phyloP scores from a whole-genome alignment of 2,329 filamentous ascomycete genomes.

The Fusarium proliferatum region DNA sequence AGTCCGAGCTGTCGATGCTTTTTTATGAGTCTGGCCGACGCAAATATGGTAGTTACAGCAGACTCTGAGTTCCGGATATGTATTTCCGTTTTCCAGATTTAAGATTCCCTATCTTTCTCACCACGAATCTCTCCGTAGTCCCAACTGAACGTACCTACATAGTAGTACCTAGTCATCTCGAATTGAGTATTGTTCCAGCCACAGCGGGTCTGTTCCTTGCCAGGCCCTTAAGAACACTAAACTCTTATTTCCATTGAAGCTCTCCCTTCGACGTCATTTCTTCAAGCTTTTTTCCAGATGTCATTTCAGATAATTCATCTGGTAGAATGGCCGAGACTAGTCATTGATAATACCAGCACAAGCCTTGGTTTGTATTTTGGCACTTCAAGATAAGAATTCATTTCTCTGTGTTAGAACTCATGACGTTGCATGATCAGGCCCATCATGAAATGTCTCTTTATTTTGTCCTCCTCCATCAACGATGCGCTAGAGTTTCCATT shows the following conservation, averaged over 20 bases:
- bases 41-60: background rate
- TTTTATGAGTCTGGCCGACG: background rate
- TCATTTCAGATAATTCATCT: background rate
- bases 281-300: background rate
- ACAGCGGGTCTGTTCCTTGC: conserved; percentile 2
- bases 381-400: background rate
- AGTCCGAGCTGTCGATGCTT: background rate
- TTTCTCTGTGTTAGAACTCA: background rate
- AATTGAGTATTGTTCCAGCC: conserved; percentile 16
- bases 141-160: background rate
- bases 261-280: conserved; percentile 22
- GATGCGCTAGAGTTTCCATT: conserved; percentile 23
- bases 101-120: background rate
- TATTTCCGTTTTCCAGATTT: too few relatives aligned
- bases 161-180: background rate
- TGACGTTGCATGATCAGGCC: background rate
- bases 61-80: too few relatives aligned
- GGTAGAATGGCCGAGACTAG: background rate
- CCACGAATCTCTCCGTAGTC: background rate
- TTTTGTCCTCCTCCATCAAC: conserved; percentile 3
- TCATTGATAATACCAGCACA: background rate
- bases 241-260: background rate
- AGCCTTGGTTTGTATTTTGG: background rate
- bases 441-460: conserved; percentile 23
- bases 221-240: conserved; percentile 2